Conservation (phyloP, 1,284 basidiomycete species). For the Cryptococcus neoformans region DNA sequence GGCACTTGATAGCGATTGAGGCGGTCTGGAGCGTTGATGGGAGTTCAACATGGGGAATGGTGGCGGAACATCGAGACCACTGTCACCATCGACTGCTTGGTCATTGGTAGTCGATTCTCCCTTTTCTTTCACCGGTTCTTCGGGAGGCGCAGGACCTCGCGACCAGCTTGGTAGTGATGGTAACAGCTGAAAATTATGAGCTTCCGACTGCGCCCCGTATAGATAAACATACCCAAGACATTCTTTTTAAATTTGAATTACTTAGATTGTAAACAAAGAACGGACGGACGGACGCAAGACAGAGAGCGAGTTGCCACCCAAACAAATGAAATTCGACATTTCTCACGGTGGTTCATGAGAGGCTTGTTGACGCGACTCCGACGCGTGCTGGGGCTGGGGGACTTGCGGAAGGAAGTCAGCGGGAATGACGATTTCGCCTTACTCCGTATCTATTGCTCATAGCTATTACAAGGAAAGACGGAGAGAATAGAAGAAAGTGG, state of each 20-base stretch:
- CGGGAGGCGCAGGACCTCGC: slow-evolving; percentile 7
- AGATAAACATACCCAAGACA: slow-evolving; percentile 31
- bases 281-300: background rate
- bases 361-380: background rate
- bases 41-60: slow-evolving; percentile 78
- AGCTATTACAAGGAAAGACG: background rate
- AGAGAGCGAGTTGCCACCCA: slow-evolving; percentile 6
- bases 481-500: background rate
- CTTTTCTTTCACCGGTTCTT: slow-evolving; percentile 30
- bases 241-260: background rate
- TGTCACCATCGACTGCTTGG: slow-evolving; percentile 54
- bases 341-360: slow-evolving; percentile 6
- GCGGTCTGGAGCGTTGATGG: slow-evolving; percentile 64
- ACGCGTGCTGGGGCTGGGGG: background rate
- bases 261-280: background rate
- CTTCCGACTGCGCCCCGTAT: too few relatives aligned
- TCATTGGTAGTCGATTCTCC: background rate
- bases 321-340: background rate
- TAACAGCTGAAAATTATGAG: slow-evolving; percentile 3
- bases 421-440: too few relatives aligned
- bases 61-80: slow-evolving; percentile 62
- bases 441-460: too few relatives aligned
- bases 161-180: slow-evolving; percentile 28
- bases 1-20: slow-evolving; percentile 17
- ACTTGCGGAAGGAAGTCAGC: too few relatives aligned